Evolutionary conservation across 208 protist genomes (phyloP), one percentile per base, ranked within the genome.

Genomic region (Ichthyophonus hoferi): DNA sequence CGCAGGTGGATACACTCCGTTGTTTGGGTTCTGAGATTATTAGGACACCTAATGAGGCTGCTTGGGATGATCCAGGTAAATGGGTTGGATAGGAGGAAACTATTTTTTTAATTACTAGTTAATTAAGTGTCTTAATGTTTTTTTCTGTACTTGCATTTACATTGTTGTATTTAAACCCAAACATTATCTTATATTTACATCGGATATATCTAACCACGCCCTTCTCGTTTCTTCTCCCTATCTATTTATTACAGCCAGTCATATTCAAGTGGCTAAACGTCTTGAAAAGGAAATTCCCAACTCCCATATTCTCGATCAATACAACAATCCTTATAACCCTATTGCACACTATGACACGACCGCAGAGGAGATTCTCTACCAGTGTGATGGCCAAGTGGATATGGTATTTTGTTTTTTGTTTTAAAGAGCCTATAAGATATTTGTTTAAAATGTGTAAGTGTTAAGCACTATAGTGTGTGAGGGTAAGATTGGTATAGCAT

Each of bases 291-390:
- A 99, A 90, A 96, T 96, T 76, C 93, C 94, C 40, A 97, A 97
- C 88, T 96, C 96, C 87, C 95, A 98, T 78, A 95, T 98, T 89
- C 94, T 98, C 38, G 96, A 99, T 91, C 98, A 98, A 95, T 99
- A 98, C 94, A 91, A 86, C 40, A 99, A 99, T 90, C 94, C 94
- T 34, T 94, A 94, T 86, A 99, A 99, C 91, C 96, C 96, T 37
- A 79, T 94, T 2, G 96, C 97, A 58, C 97, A 99, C 90, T 98
- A 99, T 93, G 93, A 98, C 79, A 91, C 90, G 43, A 99, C 97
- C 3, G 97, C 94, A 1, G 95, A 97, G 90, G 97, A 99, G 93
- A 97, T 99, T 88, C 94, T 96, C 58, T 92, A 96, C 42, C 96
- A 98, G 93, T 96, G 93, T 91, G 96, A 93, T 37, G 96, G 97